Conservation (phyloP, 371 early-diverging fungal genomes). For the Syncephalastrum contaminatum region DNA sequence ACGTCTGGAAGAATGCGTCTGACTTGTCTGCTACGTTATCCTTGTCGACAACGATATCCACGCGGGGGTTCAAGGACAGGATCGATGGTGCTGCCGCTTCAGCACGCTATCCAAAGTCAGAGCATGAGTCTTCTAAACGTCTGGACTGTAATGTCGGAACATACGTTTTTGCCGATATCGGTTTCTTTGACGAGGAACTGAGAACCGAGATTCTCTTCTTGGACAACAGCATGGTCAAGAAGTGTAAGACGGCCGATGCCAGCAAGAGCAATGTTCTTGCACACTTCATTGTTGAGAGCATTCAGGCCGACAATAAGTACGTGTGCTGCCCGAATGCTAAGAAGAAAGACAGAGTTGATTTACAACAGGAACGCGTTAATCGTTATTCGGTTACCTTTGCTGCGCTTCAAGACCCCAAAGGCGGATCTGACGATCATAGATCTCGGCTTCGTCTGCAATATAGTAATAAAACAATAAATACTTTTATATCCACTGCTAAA, state of each 20-base stretch:
- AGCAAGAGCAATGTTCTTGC: constrained; percentile 90
- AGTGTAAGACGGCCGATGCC: constrained; percentile 82
- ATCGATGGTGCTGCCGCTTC: constrained; percentile 60
- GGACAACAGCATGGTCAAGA: constrained; percentile 60
- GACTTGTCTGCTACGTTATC: constrained; percentile 42
- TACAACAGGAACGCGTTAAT: neutral
- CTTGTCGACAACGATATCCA: constrained; percentile 56
- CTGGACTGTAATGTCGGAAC: constrained; percentile 1
- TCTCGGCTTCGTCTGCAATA: constrained; percentile 76
- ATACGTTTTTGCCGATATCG: constrained; percentile 72
- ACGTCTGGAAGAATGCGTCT: constrained; percentile 55
- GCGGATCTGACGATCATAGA: constrained; percentile 95
- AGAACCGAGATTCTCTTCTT: constrained; percentile 67
- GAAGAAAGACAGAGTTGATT: neutral
- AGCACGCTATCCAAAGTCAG: constrained; percentile 51
- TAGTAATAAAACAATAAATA: too few relatives aligned
- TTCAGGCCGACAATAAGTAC: constrained; percentile 70
- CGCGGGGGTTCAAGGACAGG: constrained; percentile 74
- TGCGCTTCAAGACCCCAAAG: constrained; percentile 96
- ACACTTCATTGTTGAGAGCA: constrained; percentile 75
- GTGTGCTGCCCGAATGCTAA: constrained; percentile 74
- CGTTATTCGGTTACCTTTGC: constrained; percentile 56
- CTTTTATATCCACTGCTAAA: too few relatives aligned
- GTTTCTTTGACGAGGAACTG: constrained; percentile 70
- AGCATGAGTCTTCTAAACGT: neutral